Evolutionary conservation across 1,139 yeast genomes (phyloP), one percentile per base, ranked within the genome.

Genomic region (Keqinozyma sinolaborantium): DNA sequence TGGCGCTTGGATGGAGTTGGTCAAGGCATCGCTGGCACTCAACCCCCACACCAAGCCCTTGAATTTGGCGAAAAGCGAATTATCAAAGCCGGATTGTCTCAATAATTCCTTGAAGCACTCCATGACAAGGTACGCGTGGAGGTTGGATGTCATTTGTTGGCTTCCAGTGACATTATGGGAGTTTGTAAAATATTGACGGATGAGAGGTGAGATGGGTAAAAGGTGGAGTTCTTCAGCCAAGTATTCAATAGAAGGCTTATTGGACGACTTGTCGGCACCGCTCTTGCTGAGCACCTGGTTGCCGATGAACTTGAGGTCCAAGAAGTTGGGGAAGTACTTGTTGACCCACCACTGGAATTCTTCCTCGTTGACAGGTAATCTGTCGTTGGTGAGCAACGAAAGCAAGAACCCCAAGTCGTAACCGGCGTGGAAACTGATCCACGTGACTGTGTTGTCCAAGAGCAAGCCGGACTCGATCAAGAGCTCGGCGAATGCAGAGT

Each of bases 371-470:
- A 75, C 77, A 1, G 97, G 97, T 65, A 92, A 83, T 31, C 71
- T 66, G 37, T 77, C 75, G 56, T 87, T 86, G 44, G 83, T 77
- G 54, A 92, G 69, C 41, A 88, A 68, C 34, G 95, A 79, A 24
- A 88, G 64, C 41, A 92, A 67, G 56, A 90, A 90, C 2, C 98
- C 98, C 53, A 90, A 75, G 58, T 92, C 98, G 58, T 92, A 92
- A 11, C 97, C 98, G 1, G 88, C 83, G 56, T 92, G 97, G 60
- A 83, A 92, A 40, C 95, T 83, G 34, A 88, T 71, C 98, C 98
- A 92, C 36, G 82, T 78, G 31, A 86, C 76, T 20, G 79, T 70
- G 19, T 76, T 71, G 44, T 86, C 81, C 45, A 92, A 65, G 24
- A 90, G 75, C 38, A 92, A 65, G 0, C 98, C 98, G 34, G 95